Base-by-base conservation (phyloP, 2,329 filamentous ascomycete genomes). In the Curvularia spicifera region DNA sequence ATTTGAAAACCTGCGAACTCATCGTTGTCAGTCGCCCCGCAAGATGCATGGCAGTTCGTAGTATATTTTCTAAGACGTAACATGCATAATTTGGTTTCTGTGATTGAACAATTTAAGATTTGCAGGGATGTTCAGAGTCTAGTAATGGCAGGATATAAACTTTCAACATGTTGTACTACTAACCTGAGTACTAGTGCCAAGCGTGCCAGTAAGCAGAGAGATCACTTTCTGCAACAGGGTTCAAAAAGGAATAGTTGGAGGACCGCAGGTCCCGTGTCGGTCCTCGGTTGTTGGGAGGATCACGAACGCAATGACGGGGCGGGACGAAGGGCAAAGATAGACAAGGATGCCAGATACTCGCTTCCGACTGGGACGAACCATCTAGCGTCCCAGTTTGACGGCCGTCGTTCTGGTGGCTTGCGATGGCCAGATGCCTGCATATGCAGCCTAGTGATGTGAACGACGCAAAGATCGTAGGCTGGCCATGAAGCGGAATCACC, bases 1-100 rank as follows among this genome's bases (percentile, higher is more conserved):
- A 35, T 56, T 51, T 28, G 61, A 55, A 56, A 47, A 44, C 47
- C 59, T 68, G 64, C 64, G 64, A 56, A 56, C 51, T 28, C 26
- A 39, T 50, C 24, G 45, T 61, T 60, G 52, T 43, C 51, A 62
- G 45, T 51, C 58, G 47, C 45, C 40, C 43, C 56, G n/a, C 46
- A 54, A 44, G 44, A 45, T n/a, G 18, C 20, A 28, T 35, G 13
- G 5, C 35, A 7, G 22, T 5, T 20, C 5, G 10, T 45, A 26
- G 15, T 39, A 1, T 4, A 12, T 15, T 10, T 29, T 29, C 24
- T 50, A 15, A 13, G 10, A 18, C 15, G 4, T 15, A 5, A 22
- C 6, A 18, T 29, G n/a, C 24, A 13, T 29, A 3, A 22, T 20
- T 24, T 24, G 4, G 15, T 24, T 18, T 52, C 39, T 18, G n/a